Conservation (phyloP, 2,329 filamentous ascomycete species). For the Talaromyces sp. region DNA sequence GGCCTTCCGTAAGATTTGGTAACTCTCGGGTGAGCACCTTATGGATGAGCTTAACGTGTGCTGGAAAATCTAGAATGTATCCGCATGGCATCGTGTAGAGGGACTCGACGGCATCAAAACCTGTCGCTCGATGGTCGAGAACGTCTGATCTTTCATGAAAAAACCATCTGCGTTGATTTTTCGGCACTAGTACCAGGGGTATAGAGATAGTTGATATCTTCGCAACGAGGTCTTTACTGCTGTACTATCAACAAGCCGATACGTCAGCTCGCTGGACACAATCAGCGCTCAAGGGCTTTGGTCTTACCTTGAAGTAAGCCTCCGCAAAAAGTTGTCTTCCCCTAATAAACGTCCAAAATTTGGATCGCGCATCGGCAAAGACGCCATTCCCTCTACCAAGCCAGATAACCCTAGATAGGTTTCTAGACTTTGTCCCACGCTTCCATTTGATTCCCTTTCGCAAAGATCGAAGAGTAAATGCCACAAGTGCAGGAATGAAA, state of each 20-base stretch:
- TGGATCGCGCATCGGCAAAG: neutral
- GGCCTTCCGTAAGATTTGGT: neutral
- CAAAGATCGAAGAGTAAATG: neutral
- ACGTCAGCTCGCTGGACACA: neutral
- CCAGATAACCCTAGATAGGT: neutral
- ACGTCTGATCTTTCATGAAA: neutral
- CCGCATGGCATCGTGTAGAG: slow-evolving; percentile 3
- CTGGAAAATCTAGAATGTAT: neutral
- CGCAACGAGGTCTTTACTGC: neutral
- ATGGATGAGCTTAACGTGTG: slow-evolving; percentile 1
- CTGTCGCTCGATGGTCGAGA: neutral
- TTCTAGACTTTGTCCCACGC: neutral
- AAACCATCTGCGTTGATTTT: neutral
- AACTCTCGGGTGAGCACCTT: neutral
- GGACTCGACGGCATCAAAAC: slow-evolving; percentile 3
- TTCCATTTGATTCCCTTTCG: neutral
- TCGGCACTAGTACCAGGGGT: neutral
- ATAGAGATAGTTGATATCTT: slow-evolving; percentile 6
- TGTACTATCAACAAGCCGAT: neutral
- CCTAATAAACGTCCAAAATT: neutral
- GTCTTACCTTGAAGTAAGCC: neutral
- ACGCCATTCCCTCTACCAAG: slow-evolving; percentile 1
- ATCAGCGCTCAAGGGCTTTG: neutral
- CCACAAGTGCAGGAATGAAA: neutral
- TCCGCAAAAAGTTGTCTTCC: neutral